Evolutionary conservation across 2,329 filamentous ascomycete genomes (phyloP).

Genomic region (Fusarium haematococcum): DNA sequence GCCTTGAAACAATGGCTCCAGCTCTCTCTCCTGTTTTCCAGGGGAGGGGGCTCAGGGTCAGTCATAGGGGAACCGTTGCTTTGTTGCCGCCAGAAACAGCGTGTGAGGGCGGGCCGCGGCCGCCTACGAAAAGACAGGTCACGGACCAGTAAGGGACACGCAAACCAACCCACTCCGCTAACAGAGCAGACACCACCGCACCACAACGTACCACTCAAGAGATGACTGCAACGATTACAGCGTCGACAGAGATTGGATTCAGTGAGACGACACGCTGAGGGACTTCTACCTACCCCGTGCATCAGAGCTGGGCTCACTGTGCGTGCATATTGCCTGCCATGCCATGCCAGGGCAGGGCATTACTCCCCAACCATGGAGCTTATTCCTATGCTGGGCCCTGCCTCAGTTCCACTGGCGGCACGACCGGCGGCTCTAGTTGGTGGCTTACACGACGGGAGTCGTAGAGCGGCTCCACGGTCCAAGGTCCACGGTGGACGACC

Average conservation of each 20-base stretch:
- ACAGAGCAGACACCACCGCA: conserved; percentile 3
- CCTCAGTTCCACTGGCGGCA: conserved; percentile 9
- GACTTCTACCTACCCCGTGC: conserved; percentile 20
- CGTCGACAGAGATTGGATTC: conserved; percentile 11
- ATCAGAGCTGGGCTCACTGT: conserved; percentile 20
- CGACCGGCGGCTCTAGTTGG: conserved; percentile 22
- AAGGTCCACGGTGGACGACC: neutral
- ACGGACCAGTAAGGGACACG: conserved; percentile 33
- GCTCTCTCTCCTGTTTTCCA: neutral
- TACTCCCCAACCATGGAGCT: neutral
- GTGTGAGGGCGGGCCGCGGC: conserved; percentile 26
- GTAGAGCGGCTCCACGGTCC: neutral
- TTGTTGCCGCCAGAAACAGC: conserved; percentile 26
- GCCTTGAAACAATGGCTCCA: conserved; percentile 40
- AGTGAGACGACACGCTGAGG: conserved; percentile 16
- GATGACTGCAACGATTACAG: neutral
- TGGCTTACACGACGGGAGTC: neutral
- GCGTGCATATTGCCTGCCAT: neutral
- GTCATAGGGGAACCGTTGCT: conserved; percentile 3
- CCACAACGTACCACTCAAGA: conserved; percentile 5
- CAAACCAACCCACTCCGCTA: conserved; percentile 34
- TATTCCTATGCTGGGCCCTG: neutral
- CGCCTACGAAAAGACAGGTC: conserved; percentile 1
- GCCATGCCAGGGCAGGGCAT: neutral
- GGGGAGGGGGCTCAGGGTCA: neutral